Percentiles rank a stretch among this genome's conserved stretches.
Conservation (phyloP, 2,329 filamentous ascomycete species). For the Cladophialophora immunda region DNA sequence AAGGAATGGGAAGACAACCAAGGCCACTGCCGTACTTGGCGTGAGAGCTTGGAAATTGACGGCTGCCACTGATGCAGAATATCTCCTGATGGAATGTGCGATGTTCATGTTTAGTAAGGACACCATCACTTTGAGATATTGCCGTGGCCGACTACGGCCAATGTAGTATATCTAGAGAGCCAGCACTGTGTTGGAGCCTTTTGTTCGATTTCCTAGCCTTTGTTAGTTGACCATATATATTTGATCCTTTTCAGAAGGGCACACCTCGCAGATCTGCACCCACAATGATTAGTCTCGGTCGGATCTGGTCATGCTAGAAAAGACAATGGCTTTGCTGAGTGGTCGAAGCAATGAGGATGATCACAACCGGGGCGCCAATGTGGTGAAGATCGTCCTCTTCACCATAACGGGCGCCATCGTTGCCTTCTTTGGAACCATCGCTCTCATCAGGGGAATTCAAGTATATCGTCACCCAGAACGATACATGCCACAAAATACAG, state of each 20-base stretch:
- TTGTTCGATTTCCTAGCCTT: not conserved
- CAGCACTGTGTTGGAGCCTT: not conserved
- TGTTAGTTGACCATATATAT: not conserved
- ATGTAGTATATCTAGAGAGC: not conserved
- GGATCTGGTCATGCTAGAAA: not conserved
- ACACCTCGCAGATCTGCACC: not conserved
- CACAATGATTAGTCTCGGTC: not conserved
- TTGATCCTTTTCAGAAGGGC: not conserved
- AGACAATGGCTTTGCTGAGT: not conserved
- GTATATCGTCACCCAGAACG: slow-evolving; percentile 20
- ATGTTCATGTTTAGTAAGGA: not conserved
- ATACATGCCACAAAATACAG: slow-evolving; percentile 1
- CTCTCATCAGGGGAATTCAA: slow-evolving; percentile 9
- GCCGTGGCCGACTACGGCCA: not conserved
- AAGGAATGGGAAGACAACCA: not conserved
- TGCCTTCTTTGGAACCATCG: slow-evolving; percentile 13
- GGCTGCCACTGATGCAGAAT: not conserved
- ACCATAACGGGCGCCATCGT: slow-evolving; percentile 11
- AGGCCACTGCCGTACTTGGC: slow-evolving; percentile 1
- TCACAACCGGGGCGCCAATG: not conserved
- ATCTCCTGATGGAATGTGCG: not conserved
- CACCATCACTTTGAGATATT: not conserved
- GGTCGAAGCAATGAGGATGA: not conserved
- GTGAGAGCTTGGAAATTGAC: not conserved
- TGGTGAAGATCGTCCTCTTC: slow-evolving; percentile 22